phyloP scores from a whole-genome alignment of 805 yeast genomes.

The Tetrapisispora fleetii region DNA sequence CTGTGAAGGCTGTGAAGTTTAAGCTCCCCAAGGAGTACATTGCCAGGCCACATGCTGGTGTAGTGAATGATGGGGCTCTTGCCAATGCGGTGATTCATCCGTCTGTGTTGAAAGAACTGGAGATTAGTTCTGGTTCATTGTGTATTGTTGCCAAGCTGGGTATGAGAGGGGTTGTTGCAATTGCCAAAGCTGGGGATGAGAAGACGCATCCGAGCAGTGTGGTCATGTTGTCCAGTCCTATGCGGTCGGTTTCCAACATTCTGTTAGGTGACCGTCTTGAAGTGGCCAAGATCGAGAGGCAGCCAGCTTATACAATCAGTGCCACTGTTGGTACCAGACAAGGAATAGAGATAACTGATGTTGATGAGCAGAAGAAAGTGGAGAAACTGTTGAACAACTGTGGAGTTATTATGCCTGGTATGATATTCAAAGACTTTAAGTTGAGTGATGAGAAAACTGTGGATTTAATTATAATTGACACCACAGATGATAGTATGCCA shows the following conservation, averaged over 20 bases:
- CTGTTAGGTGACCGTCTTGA: slow-evolving; percentile 43
- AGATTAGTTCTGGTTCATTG: slow-evolving; percentile 37
- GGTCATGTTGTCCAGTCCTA: slow-evolving; percentile 39
- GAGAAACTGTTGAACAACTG: slow-evolving; percentile 40
- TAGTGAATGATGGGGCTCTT: slow-evolving; percentile 22
- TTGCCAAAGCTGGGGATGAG: slow-evolving; percentile 32
- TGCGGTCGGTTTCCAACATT: slow-evolving; percentile 35
- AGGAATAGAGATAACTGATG: slow-evolving; percentile 14
- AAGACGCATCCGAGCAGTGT: slow-evolving; percentile 30
- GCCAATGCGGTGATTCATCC: slow-evolving; percentile 35
- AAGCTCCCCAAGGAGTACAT: slow-evolving; percentile 33
- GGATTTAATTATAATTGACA: slow-evolving; percentile 18
- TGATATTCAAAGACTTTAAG: slow-evolving; percentile 26
- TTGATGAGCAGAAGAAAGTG: slow-evolving; percentile 25
- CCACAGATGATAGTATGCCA: slow-evolving; percentile 29
- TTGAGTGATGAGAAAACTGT: slow-evolving; percentile 8
- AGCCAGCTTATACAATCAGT: slow-evolving; percentile 38
- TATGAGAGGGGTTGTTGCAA: slow-evolving; percentile 38
- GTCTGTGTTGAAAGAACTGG: slow-evolving; percentile 39
- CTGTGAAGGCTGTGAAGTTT: slow-evolving; percentile 20
- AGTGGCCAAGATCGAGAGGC: slow-evolving; percentile 37
- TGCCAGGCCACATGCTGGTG: slow-evolving; percentile 29
- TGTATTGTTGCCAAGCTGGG: slow-evolving; percentile 39
- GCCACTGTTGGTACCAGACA: slow-evolving; percentile 27
- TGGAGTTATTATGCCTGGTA: slow-evolving; percentile 55